Percentiles rank a stretch among this genome's conserved stretches.
These are phyloP conservation scores for Hypoxylon sp. DNA, from an alignment of 2,329 filamentous ascomycete species.

Conservation along the genomic window DNA sequence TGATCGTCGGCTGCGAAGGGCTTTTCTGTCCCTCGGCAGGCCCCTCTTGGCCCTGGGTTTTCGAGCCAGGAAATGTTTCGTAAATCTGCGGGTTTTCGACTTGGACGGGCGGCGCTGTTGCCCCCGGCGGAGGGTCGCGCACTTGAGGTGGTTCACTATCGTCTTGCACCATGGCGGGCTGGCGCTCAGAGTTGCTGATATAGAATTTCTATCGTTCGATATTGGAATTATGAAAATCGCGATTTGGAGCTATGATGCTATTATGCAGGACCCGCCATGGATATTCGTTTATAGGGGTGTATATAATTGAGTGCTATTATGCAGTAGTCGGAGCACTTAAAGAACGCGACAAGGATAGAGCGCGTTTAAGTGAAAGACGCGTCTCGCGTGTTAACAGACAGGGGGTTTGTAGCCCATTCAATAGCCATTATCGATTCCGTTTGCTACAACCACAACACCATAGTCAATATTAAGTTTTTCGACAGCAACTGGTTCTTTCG, in stretches of 20 bases:
- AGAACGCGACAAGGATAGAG: conserved; percentile 30
- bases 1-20: conserved; percentile 61
- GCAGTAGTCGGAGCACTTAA: conserved; percentile 32
- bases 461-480: conserved; percentile 9
- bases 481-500: not conserved
- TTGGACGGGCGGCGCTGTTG: conserved; percentile 55
- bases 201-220: conserved; percentile 27
- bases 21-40: conserved; percentile 56
- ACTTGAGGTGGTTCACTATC: conserved; percentile 44
- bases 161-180: conserved; percentile 54
- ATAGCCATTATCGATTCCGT: conserved; percentile 16
- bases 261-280: conserved; percentile 17
- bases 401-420: conserved; percentile 28
- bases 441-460: conserved; percentile 13
- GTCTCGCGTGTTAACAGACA: conserved; percentile 32
- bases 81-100: conserved; percentile 57
- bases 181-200: conserved; percentile 16
- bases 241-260: conserved; percentile 38
- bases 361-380: conserved; percentile 29
- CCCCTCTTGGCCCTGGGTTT: conserved; percentile 37
- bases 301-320: conserved; percentile 24
- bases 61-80: conserved; percentile 57
- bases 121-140: conserved; percentile 55
- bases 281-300: conserved; percentile 15
- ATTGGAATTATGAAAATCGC: conserved; percentile 28